These are phyloP conservation scores for Ascochyta rabiei DNA, from an alignment of 2,329 filamentous ascomycete species.

Conservation along the genomic window DNA sequence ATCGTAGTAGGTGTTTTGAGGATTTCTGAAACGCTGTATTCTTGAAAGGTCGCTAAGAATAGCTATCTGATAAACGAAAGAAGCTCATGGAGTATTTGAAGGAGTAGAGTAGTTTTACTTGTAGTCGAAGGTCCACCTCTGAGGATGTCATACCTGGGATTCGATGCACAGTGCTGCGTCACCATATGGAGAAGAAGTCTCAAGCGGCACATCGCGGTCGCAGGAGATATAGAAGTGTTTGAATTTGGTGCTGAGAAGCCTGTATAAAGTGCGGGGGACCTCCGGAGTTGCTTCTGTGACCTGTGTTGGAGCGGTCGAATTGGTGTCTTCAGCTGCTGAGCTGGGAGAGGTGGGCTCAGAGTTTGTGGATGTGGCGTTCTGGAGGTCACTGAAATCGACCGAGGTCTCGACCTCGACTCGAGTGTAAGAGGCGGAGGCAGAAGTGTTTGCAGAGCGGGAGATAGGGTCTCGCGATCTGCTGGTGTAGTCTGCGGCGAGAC, in stretches of 20 bases:
- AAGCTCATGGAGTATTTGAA: conserved; percentile 19
- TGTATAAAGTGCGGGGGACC: conserved; percentile 11
- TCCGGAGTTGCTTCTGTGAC: not conserved
- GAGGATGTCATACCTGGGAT: conserved; percentile 21
- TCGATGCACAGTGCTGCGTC: conserved; percentile 21
- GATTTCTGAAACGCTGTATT: not conserved
- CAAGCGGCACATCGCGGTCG: conserved; percentile 9
- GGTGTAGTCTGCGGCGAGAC: conserved; percentile 9
- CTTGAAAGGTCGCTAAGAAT: not conserved
- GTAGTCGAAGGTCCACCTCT: not conserved
- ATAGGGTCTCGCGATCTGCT: not conserved
- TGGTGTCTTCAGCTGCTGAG: not conserved
- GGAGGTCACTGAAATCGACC: not conserved
- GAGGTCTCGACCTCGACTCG: not conserved
- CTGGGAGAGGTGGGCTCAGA: too few species aligned
- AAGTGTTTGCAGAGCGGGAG: not conserved
- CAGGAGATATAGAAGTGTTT: conserved; percentile 14
- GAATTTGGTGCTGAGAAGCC: conserved; percentile 16
- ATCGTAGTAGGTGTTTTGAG: not conserved
- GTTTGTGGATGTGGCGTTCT: not conserved
- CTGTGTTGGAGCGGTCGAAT: not conserved
- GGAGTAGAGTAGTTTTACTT: conserved; percentile 13
- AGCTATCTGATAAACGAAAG: too few species aligned
- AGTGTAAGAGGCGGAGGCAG: not conserved
- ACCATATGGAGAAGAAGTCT: conserved; percentile 24